Base-by-base conservation (phyloP, 1,139 yeast genomes). In the Sugiyamaella paludigena region DNA sequence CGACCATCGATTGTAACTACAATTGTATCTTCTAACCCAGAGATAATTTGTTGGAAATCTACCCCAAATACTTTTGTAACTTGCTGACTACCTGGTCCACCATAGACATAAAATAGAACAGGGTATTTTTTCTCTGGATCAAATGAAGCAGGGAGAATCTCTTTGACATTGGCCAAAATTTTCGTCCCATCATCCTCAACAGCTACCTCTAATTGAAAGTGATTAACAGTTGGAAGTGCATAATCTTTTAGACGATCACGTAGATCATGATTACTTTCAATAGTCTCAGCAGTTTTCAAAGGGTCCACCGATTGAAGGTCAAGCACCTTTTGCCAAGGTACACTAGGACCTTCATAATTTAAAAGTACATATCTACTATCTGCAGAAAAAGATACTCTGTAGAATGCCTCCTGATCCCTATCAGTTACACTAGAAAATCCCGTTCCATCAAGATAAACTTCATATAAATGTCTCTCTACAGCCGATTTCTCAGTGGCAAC, bases 41-140 rank as follows among this genome's bases (percentile, higher is more conserved):
- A 78, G 1, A 84, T 77, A 8, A 84, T 75, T 40, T 84, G 84
- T 61, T 85, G 86, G 65, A 87, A 87, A 34, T 80, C 85, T 38
- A 83, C 68, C 1, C 66, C 63, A 57, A 77, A 84, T 36, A 71
- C 62, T 48, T 83, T 77, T 40, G 71, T 76, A 4, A 84, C 84
- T 30, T 79, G 77, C 63, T 85, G 92, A 0, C 96, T 84, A 0
- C 95, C 96, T 0, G 99, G 99, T 0, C 98, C 98, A 3, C 96
- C 98, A 65, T 92, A 92, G 4, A 83, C 87, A 58, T 81, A 82
- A 26, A 91, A 95, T 49, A 92, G 68, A 2, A 92, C 66, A 0
- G 98, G 97, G 63, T 91, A 83, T 62, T 83, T 80, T 36, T 58
- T 55, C 30, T 56, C 50, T 3, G 63, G 58, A 2, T 81, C 74